These are phyloP conservation scores for Aureobasidium pullulans DNA, from an alignment of 2,329 filamentous ascomycete genomes.

Conservation along the genomic window DNA sequence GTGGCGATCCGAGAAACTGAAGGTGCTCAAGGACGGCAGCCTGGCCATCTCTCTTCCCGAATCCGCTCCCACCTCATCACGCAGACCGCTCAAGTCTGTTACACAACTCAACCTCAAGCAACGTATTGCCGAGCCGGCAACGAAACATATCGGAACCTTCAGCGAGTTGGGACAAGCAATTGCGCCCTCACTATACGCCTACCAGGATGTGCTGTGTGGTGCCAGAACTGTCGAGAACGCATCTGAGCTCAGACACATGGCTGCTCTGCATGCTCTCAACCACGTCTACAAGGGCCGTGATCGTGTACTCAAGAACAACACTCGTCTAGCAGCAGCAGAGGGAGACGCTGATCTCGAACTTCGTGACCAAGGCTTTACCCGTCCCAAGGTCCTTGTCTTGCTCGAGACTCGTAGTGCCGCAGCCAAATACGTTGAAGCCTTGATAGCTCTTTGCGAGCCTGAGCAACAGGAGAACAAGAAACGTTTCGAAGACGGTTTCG, in stretches of 20 bases:
- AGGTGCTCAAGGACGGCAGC: slow-evolving; percentile 7
- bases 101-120: slow-evolving; percentile 58
- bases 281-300: slow-evolving; percentile 92
- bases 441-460: slow-evolving; percentile 67
- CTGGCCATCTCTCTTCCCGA: slow-evolving; percentile 19
- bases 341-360: slow-evolving; percentile 59
- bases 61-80: not conserved
- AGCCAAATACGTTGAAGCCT: slow-evolving; percentile 66
- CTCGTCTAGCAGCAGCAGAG: slow-evolving; percentile 60
- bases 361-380: slow-evolving; percentile 89
- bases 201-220: slow-evolving; percentile 72
- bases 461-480: slow-evolving; percentile 95
- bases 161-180: slow-evolving; percentile 57
- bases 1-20: slow-evolving; percentile 34
- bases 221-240: slow-evolving; percentile 64
- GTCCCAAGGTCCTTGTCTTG: slow-evolving; percentile 86
- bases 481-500: slow-evolving; percentile 79
- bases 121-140: slow-evolving; percentile 52
- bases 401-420: slow-evolving; percentile 84
- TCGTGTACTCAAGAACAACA: slow-evolving; percentile 85
- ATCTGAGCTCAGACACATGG: slow-evolving; percentile 59
- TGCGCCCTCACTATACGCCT: slow-evolving; percentile 68
- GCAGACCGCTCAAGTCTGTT: slow-evolving; percentile 13
- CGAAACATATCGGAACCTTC: slow-evolving; percentile 50
- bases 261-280: slow-evolving; percentile 79